Evolutionary conservation across 1,284 basidiomycete genomes (phyloP).

Genomic region (Phaffia rhodozyma): DNA sequence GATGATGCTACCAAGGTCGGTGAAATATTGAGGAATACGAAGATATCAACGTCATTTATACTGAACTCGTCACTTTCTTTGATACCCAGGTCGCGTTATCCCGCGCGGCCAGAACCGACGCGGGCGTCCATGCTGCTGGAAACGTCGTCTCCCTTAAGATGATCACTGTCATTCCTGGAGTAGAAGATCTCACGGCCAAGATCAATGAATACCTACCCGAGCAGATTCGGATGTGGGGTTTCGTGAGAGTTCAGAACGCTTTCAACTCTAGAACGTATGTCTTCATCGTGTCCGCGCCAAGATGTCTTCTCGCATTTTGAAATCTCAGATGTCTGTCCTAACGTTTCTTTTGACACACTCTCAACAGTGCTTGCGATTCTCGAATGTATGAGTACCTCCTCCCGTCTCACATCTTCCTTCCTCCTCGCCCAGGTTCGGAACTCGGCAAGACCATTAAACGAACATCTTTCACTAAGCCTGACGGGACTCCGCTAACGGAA

Average conservation of each 20-base stretch:
- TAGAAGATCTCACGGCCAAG: constrained; percentile 56
- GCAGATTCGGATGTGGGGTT: constrained; percentile 86
- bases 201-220: constrained; percentile 79
- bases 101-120: constrained; percentile 88
- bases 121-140: constrained; percentile 93
- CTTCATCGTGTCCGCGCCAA: not conserved
- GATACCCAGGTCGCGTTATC: constrained; percentile 57
- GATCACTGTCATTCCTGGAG: constrained; percentile 61
- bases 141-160: constrained; percentile 87
- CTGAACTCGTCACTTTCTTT: not conserved
- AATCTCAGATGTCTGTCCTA: not conserved
- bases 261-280: constrained; percentile 81
- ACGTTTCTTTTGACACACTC: not conserved
- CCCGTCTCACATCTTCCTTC: constrained; percentile 85
- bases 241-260: constrained; percentile 74
- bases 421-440: constrained; percentile 65
- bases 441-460: constrained; percentile 44
- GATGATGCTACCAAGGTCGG: constrained; percentile 66
- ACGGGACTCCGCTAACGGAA: not conserved
- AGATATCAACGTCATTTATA: not conserved
- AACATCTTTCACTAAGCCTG: constrained; percentile 20
- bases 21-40: not conserved
- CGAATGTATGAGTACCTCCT: constrained; percentile 95
- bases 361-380: constrained; percentile 67
- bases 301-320: constrained; percentile 9